Percentiles rank a stretch among this genome's conserved stretches.
These are phyloP conservation scores for Starmerella riodocensis DNA, from an alignment of 805 yeast species.

Conservation along the genomic window DNA sequence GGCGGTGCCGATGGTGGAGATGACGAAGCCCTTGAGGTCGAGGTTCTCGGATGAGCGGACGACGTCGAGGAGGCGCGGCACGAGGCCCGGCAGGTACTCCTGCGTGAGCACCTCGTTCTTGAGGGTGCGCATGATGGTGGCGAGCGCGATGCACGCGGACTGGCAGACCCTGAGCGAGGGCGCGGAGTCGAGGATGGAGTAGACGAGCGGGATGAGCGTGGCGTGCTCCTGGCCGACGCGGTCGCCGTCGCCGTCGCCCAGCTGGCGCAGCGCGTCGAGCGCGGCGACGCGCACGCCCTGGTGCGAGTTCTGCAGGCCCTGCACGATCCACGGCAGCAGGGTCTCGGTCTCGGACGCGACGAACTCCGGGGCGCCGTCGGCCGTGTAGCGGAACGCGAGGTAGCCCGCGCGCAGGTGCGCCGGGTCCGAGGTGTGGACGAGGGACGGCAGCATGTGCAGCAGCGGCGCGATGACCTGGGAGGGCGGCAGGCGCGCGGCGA, in stretches of 20 bases:
- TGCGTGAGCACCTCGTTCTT: slow-evolving; percentile 68
- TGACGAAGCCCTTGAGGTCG: slow-evolving; percentile 44
- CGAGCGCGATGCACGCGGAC: slow-evolving; percentile 81
- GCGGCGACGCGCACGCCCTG: slow-evolving; percentile 75
- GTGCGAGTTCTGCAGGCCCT: slow-evolving; percentile 66
- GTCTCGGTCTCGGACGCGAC: slow-evolving; percentile 61
- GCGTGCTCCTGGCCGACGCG: slow-evolving; percentile 73
- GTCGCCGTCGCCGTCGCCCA: slow-evolving; percentile 77
- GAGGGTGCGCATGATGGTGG: slow-evolving; percentile 83
- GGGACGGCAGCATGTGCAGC: slow-evolving; percentile 35
- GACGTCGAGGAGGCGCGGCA: slow-evolving; percentile 79
- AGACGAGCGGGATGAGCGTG: slow-evolving; percentile 69
- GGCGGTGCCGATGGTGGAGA: slow-evolving; percentile 92
- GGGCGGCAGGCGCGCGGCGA: slow-evolving; percentile 80
- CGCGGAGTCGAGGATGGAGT: slow-evolving; percentile 76
- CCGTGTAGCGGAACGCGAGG: slow-evolving; percentile 66
- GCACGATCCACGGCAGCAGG: slow-evolving; percentile 56
- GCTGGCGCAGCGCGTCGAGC: slow-evolving; percentile 59
- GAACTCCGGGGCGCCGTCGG: slow-evolving; percentile 90
- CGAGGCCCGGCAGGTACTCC: slow-evolving; percentile 71
- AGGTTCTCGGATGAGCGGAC: slow-evolving; percentile 54
- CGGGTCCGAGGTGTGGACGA: slow-evolving; percentile 42
- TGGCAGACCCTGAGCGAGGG: slow-evolving; percentile 72
- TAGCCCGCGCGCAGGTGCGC: slow-evolving; percentile 81
- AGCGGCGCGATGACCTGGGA: slow-evolving; percentile 77